Base-by-base conservation (phyloP, 306 rosid genomes). In the Lathyrus tuberosus region DNA sequence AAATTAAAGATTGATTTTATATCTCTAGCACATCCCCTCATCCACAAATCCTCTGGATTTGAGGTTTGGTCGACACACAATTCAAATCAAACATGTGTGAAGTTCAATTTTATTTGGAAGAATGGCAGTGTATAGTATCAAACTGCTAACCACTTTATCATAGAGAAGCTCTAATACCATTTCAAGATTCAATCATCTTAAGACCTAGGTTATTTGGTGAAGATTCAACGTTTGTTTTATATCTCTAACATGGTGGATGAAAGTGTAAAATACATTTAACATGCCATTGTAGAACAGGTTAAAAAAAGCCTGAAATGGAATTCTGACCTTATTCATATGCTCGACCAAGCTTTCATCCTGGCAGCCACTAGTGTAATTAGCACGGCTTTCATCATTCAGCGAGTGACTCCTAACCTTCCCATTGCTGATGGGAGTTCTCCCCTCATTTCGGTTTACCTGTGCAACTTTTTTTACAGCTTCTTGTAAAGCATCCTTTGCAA, bases 401-500 rank as follows among this genome's bases (percentile, higher is more conserved):
- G 85, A 38, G 70, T 77, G 81, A 43, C 78, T 78, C 84, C 80
- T 86, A 64, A 79, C 75, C 28, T 77, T 87, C 64, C 97, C 97
- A 28, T 87, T 89, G 75, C 74, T 75, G 79, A 75, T 66, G 69
- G 83, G 74, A 65, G 33, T 56, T 83, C 78, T 89, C 52, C 88
- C 85, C 66, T 79, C 84, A 14, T 57, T 85, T 87, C 85, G 89
- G 40, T 67, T 71, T 56, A 76, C 86, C 43, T 67, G 81, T 14
- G 91, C 79, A 71, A 95, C 91, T 80, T 70, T 84, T 79, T 86
- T 86, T 54, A 84, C 75, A 66, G 99, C 99, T 68, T 79, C 85
- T 79, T 77, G 91, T 72, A 95, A 85, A 75, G 95, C 84, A 65
- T 68, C 78, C 81, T 86, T 75, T 40, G 97, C 92, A 76, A 70